Percentiles rank a stretch among this genome's conserved stretches.
These are phyloP conservation scores for Aureobasidium subglaciale DNA, from an alignment of 2,329 filamentous ascomycete species.

Conservation along the genomic window DNA sequence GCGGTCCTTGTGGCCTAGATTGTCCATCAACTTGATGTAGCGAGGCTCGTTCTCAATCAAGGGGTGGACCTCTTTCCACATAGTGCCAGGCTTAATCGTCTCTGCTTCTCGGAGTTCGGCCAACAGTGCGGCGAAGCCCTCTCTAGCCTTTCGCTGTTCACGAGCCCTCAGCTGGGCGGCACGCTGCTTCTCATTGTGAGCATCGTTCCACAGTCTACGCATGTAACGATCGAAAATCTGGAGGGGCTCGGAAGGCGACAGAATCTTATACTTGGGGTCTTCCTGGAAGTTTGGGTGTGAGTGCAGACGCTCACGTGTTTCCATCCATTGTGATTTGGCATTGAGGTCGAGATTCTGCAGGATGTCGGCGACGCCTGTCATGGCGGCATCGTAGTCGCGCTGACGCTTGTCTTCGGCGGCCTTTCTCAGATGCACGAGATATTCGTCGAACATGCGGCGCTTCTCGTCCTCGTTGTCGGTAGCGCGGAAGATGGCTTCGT, in stretches of 20 bases:
- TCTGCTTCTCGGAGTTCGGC: conserved; percentile 65
- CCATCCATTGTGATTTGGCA: conserved; percentile 89
- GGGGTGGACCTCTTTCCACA: conserved; percentile 77
- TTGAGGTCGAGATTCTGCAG: conserved; percentile 76
- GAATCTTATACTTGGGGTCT: conserved; percentile 76
- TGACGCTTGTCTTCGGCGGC: conserved; percentile 69
- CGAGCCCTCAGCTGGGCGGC: conserved; percentile 76
- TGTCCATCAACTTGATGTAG: conserved; percentile 76
- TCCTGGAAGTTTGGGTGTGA: conserved; percentile 68
- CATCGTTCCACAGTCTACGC: conserved; percentile 79
- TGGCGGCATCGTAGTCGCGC: conserved; percentile 65
- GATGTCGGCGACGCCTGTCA: conserved; percentile 73
- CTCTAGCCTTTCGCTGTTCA: conserved; percentile 77
- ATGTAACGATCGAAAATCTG: conserved; percentile 93
- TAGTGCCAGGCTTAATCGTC: conserved; percentile 81
- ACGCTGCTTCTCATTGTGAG: conserved; percentile 85
- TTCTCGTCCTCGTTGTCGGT: conserved; percentile 83
- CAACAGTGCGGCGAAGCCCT: conserved; percentile 69
- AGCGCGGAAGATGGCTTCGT: conserved; percentile 90
- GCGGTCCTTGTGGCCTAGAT: conserved; percentile 39
- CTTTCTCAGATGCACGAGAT: conserved; percentile 77
- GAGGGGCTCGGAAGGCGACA: conserved; percentile 84
- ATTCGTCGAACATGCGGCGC: conserved; percentile 87
- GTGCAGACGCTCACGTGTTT: conserved; percentile 77
- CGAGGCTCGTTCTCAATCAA: conserved; percentile 72